Evolutionary conservation across 1,284 basidiomycete genomes (phyloP), one percentile per base, ranked within the genome.

Genomic region (Apiotrichum akiyoshidainum): DNA sequence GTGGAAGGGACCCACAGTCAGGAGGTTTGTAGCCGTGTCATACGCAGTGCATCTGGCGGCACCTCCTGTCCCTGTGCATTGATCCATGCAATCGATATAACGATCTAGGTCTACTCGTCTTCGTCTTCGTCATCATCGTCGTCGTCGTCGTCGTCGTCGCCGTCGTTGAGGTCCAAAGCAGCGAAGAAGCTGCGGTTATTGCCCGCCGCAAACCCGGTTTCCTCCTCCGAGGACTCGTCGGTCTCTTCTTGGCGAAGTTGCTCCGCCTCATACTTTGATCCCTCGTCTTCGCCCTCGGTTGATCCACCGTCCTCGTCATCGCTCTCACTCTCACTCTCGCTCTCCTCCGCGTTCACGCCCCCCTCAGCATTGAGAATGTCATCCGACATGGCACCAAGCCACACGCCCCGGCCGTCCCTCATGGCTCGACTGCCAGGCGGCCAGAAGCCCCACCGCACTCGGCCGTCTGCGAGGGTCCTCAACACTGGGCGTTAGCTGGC

Each of bases 381-480:
- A 5, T 41, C 49, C 21, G 51, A 42, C 40, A 41, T 31, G 40
- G 39, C 51, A 21, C 59, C 35, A 65, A 72, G 6, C 66, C 68
- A 21, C 40, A 52, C 40, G 49, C 57, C 21, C 39, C 68, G 17
- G 46, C 61, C 45, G 72, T 61, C 58, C 33, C 59, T 33, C 79
- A 49, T 31, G 5, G 52, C 42, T 6, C 34, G 35, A 8, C 26
- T 33, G 8, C 55, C 55, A 1, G 69, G 86, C 7, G 90, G 89
- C 85, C 87, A 88, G 76, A 93, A 94, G 21, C 85, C 87, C 92
- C 92, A 95, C 44, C 81, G 81, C 54, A 93, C 81, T 65, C 81
- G 81, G 17, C 89, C 88, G 74, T 94, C 89, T 0, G 90, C 87
- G 22, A 92, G 79, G 9, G 83, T 79, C 49, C 90, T 84, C 64